Conservation (phyloP, 106 monocot species). For the Narthecium ossifragum region DNA sequence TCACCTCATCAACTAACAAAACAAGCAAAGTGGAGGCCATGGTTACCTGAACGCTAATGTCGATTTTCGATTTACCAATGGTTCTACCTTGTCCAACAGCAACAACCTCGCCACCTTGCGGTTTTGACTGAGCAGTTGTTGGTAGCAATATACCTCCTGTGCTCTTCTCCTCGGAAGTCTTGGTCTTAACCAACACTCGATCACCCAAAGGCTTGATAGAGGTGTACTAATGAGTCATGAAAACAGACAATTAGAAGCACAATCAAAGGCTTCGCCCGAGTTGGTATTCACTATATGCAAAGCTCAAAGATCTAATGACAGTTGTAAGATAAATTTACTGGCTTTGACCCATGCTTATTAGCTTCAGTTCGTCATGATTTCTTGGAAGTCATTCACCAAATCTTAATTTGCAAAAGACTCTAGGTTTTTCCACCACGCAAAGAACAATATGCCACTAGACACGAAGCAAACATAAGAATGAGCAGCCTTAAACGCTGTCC, state of each 20-base stretch:
- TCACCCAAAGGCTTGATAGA: constrained; percentile 70
- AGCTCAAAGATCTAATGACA: too few relatives aligned
- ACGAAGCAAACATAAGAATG: too few relatives aligned
- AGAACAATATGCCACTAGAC: too few relatives aligned
- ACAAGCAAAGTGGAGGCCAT: too few relatives aligned
- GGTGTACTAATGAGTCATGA: constrained; percentile 40
- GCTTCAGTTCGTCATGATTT: too few relatives aligned
- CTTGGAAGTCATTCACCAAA: too few relatives aligned
- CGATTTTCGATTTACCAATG: constrained; percentile 50
- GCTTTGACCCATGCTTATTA: too few relatives aligned
- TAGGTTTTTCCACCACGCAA: too few relatives aligned
- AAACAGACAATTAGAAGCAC: neutral
- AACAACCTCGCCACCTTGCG: constrained; percentile 79
- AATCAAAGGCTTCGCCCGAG: neutral
- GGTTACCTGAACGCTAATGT: constrained; percentile 56
- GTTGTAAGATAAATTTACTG: too few relatives aligned
- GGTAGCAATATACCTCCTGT: constrained; percentile 68
- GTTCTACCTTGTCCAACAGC: constrained; percentile 68
- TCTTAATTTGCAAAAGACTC: too few relatives aligned
- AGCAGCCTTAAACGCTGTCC: too few relatives aligned
- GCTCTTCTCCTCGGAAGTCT: constrained; percentile 55
- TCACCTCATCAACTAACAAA: too few relatives aligned
- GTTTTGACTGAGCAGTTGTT: constrained; percentile 52
- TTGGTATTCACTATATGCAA: neutral
- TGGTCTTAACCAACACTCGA: constrained; percentile 68